Evolutionary conservation across 306 rosid species (phyloP), one percentile per base, ranked within the genome.

Genomic region (Begonia fuchsioides): DNA sequence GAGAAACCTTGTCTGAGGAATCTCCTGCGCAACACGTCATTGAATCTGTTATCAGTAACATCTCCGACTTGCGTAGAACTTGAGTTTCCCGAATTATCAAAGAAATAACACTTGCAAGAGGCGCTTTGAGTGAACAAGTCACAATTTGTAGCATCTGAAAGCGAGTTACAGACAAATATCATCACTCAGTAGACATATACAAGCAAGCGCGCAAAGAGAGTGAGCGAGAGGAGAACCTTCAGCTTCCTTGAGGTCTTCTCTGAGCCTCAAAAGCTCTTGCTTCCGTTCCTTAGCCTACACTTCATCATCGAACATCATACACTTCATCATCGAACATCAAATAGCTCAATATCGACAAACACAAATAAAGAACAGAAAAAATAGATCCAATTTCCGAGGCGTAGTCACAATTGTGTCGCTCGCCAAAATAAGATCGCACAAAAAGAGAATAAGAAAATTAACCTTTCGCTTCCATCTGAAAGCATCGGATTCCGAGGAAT

Each of bases 401-500:
- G 2, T 26, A 26, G 5, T 8, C 35, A 4, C 35, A 26, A 26
- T 26, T 26, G 15, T 15, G 15, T 13, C 16, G 10, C 17, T 45
- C 16, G 17, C 17, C 17, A 8, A 43, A n/a, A 11, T 43, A 20
- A 10, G 32, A 38, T 14, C 15, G 13, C 12, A 54, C 32, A 18
- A 6, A 38, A 35, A 10, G 50, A 19, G 44, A 38, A 15, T 13
- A 14, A 1, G 19, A 60, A 55, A 41, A 54, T 38, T 43, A 64
- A 84, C 95, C 97, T 90, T 90, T 52, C 71, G 87, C 72, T 84
- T 90, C 97, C 95, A 90, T 20, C 80, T 90, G 68, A 81, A 69
- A 56, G 76, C 69, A n/a, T 81, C 76, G 46, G 94, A 73, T 26
- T 68, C 45, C 11, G 52, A 67, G 1, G 78, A 59, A 70, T 70